These are phyloP conservation scores for Bolboschoenoplectus hybrid DNA, from an alignment of 202 grass and related monocot species.

Conservation along the genomic window DNA sequence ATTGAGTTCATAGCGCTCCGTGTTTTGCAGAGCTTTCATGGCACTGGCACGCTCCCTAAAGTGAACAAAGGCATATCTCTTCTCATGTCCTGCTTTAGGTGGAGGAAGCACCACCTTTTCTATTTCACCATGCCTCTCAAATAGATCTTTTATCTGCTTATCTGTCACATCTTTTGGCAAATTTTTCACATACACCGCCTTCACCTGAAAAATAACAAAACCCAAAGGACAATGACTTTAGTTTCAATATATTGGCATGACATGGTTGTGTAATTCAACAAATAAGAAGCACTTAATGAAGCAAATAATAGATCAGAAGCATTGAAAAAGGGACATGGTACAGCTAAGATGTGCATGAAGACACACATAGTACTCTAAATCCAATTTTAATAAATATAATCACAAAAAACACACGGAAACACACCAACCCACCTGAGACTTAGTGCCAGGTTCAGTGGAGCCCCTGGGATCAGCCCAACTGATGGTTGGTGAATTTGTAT, in stretches of 20 bases:
- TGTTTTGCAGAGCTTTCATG: slow-evolving; percentile 80
- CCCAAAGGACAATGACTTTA: not conserved
- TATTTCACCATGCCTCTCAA: slow-evolving; percentile 84
- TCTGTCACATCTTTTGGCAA: slow-evolving; percentile 81
- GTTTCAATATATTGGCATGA: slow-evolving; percentile 2
- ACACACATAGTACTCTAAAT: not conserved
- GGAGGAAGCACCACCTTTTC: slow-evolving; percentile 84
- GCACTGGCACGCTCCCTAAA: slow-evolving; percentile 73
- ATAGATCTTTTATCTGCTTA: slow-evolving; percentile 64
- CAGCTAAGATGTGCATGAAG: not conserved
- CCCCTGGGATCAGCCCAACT: slow-evolving; percentile 87
- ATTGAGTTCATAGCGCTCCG: slow-evolving; percentile 77
- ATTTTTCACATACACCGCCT: slow-evolving; percentile 97
- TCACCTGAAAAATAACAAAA: slow-evolving; percentile 51
- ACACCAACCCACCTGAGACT: slow-evolving; percentile 42
- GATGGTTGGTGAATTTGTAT: slow-evolving; percentile 70
- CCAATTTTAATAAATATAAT: slow-evolving; percentile 11
- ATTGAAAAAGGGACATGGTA: not conserved
- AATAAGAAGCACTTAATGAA: not conserved
- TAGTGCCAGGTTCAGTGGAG: slow-evolving; percentile 58
- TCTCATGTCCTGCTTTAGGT: slow-evolving; percentile 81
- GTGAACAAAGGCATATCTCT: slow-evolving; percentile 95
- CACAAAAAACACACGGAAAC: slow-evolving; percentile 12
- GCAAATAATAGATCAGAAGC: not conserved
- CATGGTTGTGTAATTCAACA: not conserved